Conservation (phyloP, 306 rosid genomes). For the Casuarina glauca region DNA sequence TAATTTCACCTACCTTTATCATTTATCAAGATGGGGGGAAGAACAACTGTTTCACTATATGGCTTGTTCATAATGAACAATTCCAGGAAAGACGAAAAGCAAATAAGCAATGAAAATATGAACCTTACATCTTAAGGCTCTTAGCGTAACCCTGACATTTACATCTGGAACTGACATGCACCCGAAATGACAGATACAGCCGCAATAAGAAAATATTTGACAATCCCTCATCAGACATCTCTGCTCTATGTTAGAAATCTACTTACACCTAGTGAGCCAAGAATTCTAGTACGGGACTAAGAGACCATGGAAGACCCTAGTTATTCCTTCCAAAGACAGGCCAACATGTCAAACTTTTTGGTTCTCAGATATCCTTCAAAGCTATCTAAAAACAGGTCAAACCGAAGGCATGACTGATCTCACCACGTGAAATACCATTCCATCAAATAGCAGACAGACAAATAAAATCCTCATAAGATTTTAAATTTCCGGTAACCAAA, state of each 20-base stretch:
- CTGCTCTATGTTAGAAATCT: neutral
- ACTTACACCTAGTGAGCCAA: neutral
- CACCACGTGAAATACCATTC: neutral
- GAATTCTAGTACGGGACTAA: neutral
- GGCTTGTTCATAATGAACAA: neutral
- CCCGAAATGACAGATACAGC: neutral
- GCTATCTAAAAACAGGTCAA: neutral
- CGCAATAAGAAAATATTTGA: neutral
- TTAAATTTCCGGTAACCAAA: too few species aligned
- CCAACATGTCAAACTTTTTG: too few species aligned
- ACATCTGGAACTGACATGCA: neutral
- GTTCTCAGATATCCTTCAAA: too few species aligned
- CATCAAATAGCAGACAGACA: neutral
- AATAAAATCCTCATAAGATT: neutral
- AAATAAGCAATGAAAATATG: neutral
- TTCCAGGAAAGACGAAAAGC: neutral
- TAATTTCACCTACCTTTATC: neutral
- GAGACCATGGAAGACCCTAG: neutral
- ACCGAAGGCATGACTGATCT: too few species aligned
- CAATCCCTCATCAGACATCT: slow-evolving; percentile 4
- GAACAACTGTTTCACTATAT: neutral
- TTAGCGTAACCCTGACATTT: neutral
- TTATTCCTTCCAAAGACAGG: neutral
- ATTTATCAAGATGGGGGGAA: neutral
- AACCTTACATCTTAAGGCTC: neutral